Evolutionary conservation across 139 green algal species (phyloP), one percentile per base, ranked within the genome.

Genomic region (Zygnema cylindricum): DNA sequence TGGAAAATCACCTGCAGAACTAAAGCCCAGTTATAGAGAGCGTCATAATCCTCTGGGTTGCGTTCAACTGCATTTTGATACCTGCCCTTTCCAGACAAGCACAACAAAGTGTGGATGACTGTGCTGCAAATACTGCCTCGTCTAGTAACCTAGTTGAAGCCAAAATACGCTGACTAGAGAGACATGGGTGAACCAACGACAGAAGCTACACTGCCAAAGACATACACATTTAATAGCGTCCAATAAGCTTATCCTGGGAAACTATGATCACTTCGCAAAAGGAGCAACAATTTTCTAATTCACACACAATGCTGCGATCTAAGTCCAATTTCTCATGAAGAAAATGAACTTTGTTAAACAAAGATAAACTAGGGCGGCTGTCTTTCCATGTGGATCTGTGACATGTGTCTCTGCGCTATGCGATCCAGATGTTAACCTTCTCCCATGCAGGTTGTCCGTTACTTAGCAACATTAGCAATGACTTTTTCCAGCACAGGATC

Each of bases 11-110:
- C 84, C 84, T 89, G 86, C 35, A 91, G 55, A 41, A 91, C 82
- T 22, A 91, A 82, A 30, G 82, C 87, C 87, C 87, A 91, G 81
- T 91, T 91, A 71, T 91, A 91, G n/a, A 90, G 82, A 42, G 87
- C 87, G 40, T 91, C 87, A 38, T 91, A 91, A 11, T 91, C 87
- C 2, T 83, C 0, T 0, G 81, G 87, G 0, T 91, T 91, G 1
- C 55, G 39, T 71, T 90, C 69, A 55, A 91, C 82, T 1, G 87
- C 87, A 1, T 71, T 77, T 33, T 91, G 69, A 36, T 90, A 91
- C 25, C 86, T 90, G 86, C 77, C 1, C 2, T 43, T 32, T 33
- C 57, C 57, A 25, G 11, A 79, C 7, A 41, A 79, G 11, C 7
- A 16, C 7, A 79, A 11, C 11, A 79, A 3, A 16, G 71, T 30